A percentile compares a stretch with the other conserved stretches of the same genome.
phyloP scores from a whole-genome alignment of 164 flowering plant species.

The Chimonanthus praecox region DNA sequence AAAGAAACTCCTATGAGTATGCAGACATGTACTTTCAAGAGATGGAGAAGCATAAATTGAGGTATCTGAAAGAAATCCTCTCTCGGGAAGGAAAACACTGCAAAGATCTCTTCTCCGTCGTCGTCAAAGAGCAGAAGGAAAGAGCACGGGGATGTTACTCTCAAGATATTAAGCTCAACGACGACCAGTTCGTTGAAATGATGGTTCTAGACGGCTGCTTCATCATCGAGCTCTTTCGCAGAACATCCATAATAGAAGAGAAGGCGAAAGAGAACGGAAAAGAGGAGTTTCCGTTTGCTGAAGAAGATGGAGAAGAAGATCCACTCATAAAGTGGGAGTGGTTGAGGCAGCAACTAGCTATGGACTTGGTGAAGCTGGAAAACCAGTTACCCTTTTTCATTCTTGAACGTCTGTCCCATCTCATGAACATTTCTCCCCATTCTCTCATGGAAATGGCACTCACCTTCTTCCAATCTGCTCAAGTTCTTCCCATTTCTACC shows the following conservation, averaged over 20 bases:
- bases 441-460: not conserved
- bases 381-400: constrained; percentile 3
- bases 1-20: not conserved
- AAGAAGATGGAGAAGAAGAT: constrained; percentile 1
- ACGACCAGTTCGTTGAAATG: constrained; percentile 21
- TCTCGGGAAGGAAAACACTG: not conserved
- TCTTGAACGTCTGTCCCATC: not conserved
- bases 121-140: constrained; percentile 1
- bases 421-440: not conserved
- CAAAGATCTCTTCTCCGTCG: not conserved
- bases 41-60: constrained; percentile 5
- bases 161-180: constrained; percentile 25
- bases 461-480: not conserved
- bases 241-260: constrained; percentile 29
- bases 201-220: constrained; percentile 4
- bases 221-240: constrained; percentile 12
- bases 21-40: not conserved
- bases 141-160: constrained; percentile 41
- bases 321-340: not conserved
- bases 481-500: not conserved
- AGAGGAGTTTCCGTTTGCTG: constrained; percentile 12
- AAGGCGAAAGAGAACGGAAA: not conserved
- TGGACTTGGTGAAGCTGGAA: not conserved
- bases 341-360: not conserved
- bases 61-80: not conserved